Base-by-base conservation (phyloP, 176 grass and related monocot genomes). In the Aechmea fasciata region DNA sequence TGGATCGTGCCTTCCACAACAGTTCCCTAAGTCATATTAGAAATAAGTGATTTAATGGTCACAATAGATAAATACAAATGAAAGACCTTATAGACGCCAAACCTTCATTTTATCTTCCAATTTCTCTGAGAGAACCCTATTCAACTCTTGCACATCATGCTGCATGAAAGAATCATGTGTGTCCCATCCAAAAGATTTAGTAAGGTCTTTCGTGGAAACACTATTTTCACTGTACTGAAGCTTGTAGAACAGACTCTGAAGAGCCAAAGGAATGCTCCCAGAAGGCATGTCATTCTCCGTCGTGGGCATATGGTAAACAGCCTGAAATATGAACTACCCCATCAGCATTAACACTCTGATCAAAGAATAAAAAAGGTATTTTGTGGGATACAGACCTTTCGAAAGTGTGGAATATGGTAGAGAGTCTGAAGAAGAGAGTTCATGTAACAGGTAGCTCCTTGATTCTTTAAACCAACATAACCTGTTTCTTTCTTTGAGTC, bases 61-160 rank as follows among this genome's bases (percentile, higher is more conserved):
- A 41, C 33, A 41, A 41, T 7, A 41, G 33, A 41, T 41, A 6
- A 41, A 41, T 41, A 41, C 33, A 41, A 41, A 41, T 41, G 33
- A 41, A 91, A 83, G 65, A 71, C 81, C 85, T 91, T 91, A 86
- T 72, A 91, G 84, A 82, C 68, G 76, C 64, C 88, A 85, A 91
- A 97, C 93, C 93, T 99, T 99, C 94, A 99, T 93, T 83, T 99
- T 99, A 85, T 99, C 94, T 90, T 93, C 94, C 79, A 99, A 83
- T 83, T 99, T 99, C 80, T 99, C 94, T 25, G 81, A 92, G 66
- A 99, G 87, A 85, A 99, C 94, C 72, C 89, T 86, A 61, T 99
- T 99, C 68, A 99, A 85, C 76, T 99, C 94, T 83, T 99, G 94
- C 51, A 99, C 94, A 77, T 99, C 94, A 63, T 99, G 94, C 52